These are phyloP conservation scores for Chionographis japonica DNA, from an alignment of 106 monocot genomes.

Conservation along the genomic window DNA sequence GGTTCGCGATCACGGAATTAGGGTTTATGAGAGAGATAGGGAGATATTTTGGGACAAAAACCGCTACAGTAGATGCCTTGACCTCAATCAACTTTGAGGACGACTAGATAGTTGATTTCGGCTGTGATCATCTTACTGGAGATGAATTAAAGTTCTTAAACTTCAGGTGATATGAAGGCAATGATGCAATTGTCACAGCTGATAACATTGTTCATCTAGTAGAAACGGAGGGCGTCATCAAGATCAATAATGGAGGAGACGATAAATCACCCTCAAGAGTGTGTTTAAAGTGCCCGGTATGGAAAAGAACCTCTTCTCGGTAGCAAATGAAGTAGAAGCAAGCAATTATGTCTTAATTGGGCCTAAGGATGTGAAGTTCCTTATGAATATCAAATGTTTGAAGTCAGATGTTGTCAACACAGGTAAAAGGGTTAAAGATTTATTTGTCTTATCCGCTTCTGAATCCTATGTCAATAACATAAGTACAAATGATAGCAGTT, in stretches of 20 bases:
- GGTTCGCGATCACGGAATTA: too few relatives aligned
- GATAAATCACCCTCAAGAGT: neutral
- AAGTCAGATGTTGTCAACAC: neutral
- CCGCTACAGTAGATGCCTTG: too few relatives aligned
- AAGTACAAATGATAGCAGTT: neutral
- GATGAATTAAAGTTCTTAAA: neutral
- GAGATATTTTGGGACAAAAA: too few relatives aligned
- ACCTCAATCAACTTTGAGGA: neutral
- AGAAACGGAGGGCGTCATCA: neutral
- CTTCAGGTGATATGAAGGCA: neutral
- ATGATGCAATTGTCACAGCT: neutral
- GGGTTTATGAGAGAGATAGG: too few relatives aligned
- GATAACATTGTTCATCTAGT: neutral
- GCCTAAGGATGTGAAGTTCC: neutral
- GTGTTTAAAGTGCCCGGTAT: neutral
- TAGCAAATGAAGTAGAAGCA: neutral
- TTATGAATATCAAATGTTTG: neutral
- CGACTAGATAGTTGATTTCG: neutral
- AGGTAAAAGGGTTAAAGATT: neutral
- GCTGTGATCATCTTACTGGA: neutral
- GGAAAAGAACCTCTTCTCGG: conserved; percentile 4
- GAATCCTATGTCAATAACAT: conserved; percentile 2
- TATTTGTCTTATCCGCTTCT: conserved; percentile 5
- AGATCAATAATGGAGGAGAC: neutral
- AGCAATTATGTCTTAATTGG: neutral